Percentiles rank a stretch among this genome's conserved stretches.
phyloP scores from a whole-genome alignment of 2,329 filamentous ascomycete genomes.

The Tolypocladium capitatum region DNA sequence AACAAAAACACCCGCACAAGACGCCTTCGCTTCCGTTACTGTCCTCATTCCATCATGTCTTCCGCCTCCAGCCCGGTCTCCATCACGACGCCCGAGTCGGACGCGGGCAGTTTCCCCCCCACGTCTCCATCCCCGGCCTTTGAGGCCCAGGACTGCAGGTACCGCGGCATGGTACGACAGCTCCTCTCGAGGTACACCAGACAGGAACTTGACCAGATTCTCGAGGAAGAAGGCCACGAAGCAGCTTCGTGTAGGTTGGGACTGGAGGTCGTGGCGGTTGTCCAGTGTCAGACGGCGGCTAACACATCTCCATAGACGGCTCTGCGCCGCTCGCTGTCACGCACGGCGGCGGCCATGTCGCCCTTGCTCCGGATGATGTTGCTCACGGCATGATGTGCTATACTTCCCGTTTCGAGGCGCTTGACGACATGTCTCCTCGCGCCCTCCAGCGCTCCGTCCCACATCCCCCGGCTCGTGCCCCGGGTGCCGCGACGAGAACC shows the following conservation, averaged over 20 bases:
- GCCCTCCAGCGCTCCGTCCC: not conserved
- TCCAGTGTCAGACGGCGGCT: not conserved
- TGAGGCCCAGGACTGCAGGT: not conserved
- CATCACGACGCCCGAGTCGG: slow-evolving; percentile 8
- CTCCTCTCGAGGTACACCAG: slow-evolving; percentile 4
- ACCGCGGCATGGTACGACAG: slow-evolving; percentile 3
- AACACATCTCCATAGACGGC: not conserved
- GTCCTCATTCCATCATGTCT: slow-evolving; percentile 5
- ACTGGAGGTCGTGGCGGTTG: no score
- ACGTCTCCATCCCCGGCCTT: slow-evolving; percentile 3
- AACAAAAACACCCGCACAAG: not conserved
- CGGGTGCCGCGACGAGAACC: not conserved
- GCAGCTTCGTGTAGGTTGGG: not conserved
- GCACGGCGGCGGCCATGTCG: not conserved
- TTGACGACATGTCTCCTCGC: not conserved
- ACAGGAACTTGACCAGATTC: slow-evolving; percentile 4
- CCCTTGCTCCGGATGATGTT: not conserved
- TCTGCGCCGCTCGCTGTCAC: not conserved
- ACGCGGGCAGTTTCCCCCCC: slow-evolving; percentile 3
- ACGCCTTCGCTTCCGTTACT: not conserved
- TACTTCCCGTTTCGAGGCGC: not conserved
- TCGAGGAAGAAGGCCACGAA: slow-evolving; percentile 5
- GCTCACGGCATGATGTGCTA: not conserved
- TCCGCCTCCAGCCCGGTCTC: slow-evolving; percentile 5
- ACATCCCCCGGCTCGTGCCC: not conserved